Conservation (phyloP, 2,329 filamentous ascomycete species). For the Penicillium capsulatum region DNA sequence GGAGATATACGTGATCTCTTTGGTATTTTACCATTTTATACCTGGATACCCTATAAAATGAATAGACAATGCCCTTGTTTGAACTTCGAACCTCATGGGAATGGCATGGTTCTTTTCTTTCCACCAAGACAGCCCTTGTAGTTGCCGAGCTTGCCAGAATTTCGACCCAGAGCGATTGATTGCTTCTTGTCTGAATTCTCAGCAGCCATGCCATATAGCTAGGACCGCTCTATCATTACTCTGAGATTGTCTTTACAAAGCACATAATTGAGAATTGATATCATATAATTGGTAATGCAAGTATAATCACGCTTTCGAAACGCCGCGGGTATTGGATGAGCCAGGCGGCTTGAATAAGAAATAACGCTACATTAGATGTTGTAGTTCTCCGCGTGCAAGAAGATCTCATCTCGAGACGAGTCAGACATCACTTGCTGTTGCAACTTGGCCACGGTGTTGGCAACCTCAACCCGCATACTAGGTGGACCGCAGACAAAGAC, state of each 20-base stretch:
- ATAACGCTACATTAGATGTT: constrained; percentile 58
- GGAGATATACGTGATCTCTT: constrained; percentile 8
- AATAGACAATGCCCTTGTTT: too few relatives aligned
- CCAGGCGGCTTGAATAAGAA: background rate
- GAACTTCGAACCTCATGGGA: too few relatives aligned
- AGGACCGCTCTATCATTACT: too few relatives aligned
- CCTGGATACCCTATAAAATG: constrained; percentile 4
- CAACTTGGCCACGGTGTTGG: constrained; percentile 75
- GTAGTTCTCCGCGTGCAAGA: constrained; percentile 93
- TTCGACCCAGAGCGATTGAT: too few relatives aligned
- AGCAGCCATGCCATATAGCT: too few relatives aligned
- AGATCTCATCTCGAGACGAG: constrained; percentile 78
- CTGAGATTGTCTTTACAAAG: too few relatives aligned
- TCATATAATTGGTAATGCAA: too few relatives aligned
- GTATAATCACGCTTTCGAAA: constrained; percentile 3
- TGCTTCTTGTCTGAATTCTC: too few relatives aligned
- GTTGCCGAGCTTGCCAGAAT: too few relatives aligned
- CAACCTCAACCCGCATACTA: constrained; percentile 80
- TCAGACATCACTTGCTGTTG: constrained; percentile 81
- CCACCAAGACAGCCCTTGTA: too few relatives aligned
- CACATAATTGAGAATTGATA: too few relatives aligned
- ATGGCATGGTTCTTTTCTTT: too few relatives aligned
- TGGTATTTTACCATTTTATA: background rate
- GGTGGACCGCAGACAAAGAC: constrained; percentile 92
- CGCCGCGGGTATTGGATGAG: constrained; percentile 18